These are phyloP conservation scores for Globisporangium polare DNA, from an alignment of 352 stramenopile species.

Conservation along the genomic window DNA sequence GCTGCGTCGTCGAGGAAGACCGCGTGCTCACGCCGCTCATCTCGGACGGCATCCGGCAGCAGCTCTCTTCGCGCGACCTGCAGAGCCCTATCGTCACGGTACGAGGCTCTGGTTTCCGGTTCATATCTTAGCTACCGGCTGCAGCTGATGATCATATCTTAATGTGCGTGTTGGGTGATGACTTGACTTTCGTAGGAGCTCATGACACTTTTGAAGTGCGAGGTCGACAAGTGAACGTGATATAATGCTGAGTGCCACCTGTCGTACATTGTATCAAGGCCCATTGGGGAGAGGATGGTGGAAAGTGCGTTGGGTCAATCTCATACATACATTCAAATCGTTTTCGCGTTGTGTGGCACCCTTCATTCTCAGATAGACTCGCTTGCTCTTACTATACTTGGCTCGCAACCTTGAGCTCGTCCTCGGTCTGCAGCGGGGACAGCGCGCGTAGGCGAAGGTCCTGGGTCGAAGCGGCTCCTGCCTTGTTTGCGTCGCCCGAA, in stretches of 20 bases:
- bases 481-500: not conserved
- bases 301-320: not conserved
- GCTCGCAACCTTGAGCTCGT: slow-evolving; percentile 8
- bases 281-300: not conserved
- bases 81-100: slow-evolving; percentile 44
- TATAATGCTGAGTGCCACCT: not conserved
- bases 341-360: not conserved
- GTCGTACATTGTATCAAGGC: not conserved
- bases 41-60: slow-evolving; percentile 38
- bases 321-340: not conserved
- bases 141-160: not conserved
- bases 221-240: not conserved
- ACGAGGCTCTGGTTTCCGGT: slow-evolving; percentile 3
- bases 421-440: slow-evolving; percentile 16
- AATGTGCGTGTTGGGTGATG: not conserved
- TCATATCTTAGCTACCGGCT: too few species aligned
- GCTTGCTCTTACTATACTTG: slow-evolving; percentile 7
- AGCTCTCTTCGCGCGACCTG: slow-evolving; percentile 36
- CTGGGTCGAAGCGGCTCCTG: not conserved
- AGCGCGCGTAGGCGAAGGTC: slow-evolving; percentile 22
- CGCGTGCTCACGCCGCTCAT: slow-evolving; percentile 64
- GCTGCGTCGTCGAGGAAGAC: slow-evolving; percentile 63
- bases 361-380: not conserved
- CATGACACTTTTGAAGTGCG: slow-evolving; percentile 24
- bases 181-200: slow-evolving; percentile 20